Conservation (phyloP, 805 yeast genomes). For the Candida germanica region DNA sequence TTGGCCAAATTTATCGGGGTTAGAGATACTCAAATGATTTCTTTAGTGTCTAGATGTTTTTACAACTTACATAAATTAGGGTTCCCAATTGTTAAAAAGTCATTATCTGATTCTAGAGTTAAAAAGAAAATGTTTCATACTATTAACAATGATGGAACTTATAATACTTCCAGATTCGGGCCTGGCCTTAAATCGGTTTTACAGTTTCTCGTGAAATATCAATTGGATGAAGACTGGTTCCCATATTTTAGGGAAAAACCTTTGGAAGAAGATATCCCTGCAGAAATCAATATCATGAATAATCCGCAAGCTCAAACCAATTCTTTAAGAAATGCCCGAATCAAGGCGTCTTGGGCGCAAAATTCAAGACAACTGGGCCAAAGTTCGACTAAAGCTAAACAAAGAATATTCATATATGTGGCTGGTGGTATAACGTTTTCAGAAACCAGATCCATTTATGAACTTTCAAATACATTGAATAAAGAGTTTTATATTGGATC, state of each 20-base stretch:
- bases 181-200: constrained; percentile 66
- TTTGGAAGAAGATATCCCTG: constrained; percentile 43
- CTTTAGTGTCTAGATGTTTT: constrained; percentile 54
- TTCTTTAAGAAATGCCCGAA: constrained; percentile 67
- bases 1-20: constrained; percentile 55
- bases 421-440: constrained; percentile 89
- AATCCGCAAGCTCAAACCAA: constrained; percentile 13
- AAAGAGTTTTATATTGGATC: constrained; percentile 82
- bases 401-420: constrained; percentile 72
- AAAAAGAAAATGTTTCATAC: constrained; percentile 56
- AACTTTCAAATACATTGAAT: constrained; percentile 56
- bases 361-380: constrained; percentile 19
- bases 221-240: constrained; percentile 56
- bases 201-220: constrained; percentile 47
- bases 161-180: constrained; percentile 66
- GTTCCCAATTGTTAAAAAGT: constrained; percentile 47
- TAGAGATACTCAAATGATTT: constrained; percentile 43
- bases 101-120: constrained; percentile 40
- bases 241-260: constrained; percentile 80
- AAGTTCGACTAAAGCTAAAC: constrained; percentile 36
- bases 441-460: constrained; percentile 75
- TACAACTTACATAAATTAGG: constrained; percentile 50
- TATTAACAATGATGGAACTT: constrained; percentile 47
- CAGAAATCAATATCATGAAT: constrained; percentile 12
- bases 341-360: constrained; percentile 76